Evolutionary conservation across 1,139 yeast species (phyloP), one percentile per base, ranked within the genome.

Genomic region (Arxiozyma heterogenica): DNA sequence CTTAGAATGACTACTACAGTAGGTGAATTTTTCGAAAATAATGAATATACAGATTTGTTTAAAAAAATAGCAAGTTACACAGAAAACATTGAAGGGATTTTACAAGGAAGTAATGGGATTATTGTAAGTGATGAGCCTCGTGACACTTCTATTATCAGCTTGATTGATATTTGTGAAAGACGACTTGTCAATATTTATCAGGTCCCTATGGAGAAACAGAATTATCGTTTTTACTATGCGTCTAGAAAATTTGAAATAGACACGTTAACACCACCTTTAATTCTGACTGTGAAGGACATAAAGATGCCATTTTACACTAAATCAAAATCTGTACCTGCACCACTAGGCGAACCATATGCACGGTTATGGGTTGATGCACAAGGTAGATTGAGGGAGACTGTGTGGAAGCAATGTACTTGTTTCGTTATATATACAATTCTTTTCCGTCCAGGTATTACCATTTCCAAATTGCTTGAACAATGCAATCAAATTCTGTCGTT

Each of bases 321-420:
- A 1, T 39, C 51, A 1, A 50, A 41, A 15, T 44, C 50, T 2
- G 58, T 59, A 8, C 57, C 64, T 4, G 55, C 85, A 1, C 86
- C 91, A 0, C 66, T 75, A 2, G 85, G 83, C 0, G 70, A 74
- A 34, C 82, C 93, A 1, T 83, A 89, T 55, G 78, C 86, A 0
- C 79, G 79, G 51, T 69, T 86, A 12, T 89, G 96, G 96, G 73
- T 86, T 11, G 86, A 84, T 60, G 68, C 84, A 41, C 68, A 74
- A 46, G 94, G 95, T 0, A 69, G 75, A 34, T 75, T 87, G 27
- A 82, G 85, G 59, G 70, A 69, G 27, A 67, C 68, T 0, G 67
- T 86, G n/a, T 89, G 95, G 91, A 69, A 70, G 15, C 77, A 75
- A 53, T 66, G 84, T 0, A 67, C 84, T 0, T 70, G 76, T 34